Percentiles rank a stretch among this genome's conserved stretches.
Evolutionary conservation across 2,329 filamentous ascomycete species (phyloP).

Genomic region (Blumeriella jaapii): DNA sequence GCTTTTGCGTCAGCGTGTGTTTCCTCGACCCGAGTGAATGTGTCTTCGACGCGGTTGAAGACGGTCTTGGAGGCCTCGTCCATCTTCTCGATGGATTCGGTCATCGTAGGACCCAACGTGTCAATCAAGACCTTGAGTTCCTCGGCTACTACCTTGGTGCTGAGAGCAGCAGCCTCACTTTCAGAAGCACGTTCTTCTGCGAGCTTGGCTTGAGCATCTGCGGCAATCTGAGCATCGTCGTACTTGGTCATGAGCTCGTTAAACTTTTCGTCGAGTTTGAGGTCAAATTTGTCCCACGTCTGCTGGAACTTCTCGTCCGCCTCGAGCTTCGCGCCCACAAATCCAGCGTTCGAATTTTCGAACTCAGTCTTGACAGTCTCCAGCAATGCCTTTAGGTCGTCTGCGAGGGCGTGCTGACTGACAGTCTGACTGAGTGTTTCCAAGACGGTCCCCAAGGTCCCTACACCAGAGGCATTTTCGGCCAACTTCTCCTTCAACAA

Average conservation of each 20-base stretch:
- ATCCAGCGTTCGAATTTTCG: slow-evolving; percentile 70
- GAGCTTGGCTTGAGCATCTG: slow-evolving; percentile 63
- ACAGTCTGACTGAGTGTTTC: slow-evolving; percentile 54
- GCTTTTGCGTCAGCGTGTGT: slow-evolving; percentile 60
- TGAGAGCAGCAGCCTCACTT: slow-evolving; percentile 61
- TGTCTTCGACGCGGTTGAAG: slow-evolving; percentile 70
- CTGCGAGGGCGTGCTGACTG: slow-evolving; percentile 43
- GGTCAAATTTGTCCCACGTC: slow-evolving; percentile 40
- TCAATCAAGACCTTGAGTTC: slow-evolving; percentile 81
- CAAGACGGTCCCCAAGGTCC: slow-evolving; percentile 59
- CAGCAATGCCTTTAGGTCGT: slow-evolving; percentile 60
- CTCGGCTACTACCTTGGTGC: slow-evolving; percentile 70
- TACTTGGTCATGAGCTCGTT: slow-evolving; percentile 75
- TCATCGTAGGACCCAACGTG: slow-evolving; percentile 68
- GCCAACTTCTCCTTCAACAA: slow-evolving; percentile 67
- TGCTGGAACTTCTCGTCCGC: slow-evolving; percentile 64
- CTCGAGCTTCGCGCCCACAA: slow-evolving; percentile 72
- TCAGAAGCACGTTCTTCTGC: slow-evolving; percentile 63
- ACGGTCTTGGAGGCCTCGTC: slow-evolving; percentile 80
- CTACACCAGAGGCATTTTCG: slow-evolving; percentile 60
- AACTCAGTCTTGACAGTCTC: slow-evolving; percentile 76
- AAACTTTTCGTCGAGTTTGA: slow-evolving; percentile 54
- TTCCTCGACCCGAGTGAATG: slow-evolving; percentile 65
- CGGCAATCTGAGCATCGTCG: slow-evolving; percentile 66
- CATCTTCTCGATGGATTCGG: slow-evolving; percentile 76